Evolutionary conservation across 2,329 filamentous ascomycete species (phyloP), one percentile per base, ranked within the genome.

Genomic region (Aspergillus pseudoglaucus): DNA sequence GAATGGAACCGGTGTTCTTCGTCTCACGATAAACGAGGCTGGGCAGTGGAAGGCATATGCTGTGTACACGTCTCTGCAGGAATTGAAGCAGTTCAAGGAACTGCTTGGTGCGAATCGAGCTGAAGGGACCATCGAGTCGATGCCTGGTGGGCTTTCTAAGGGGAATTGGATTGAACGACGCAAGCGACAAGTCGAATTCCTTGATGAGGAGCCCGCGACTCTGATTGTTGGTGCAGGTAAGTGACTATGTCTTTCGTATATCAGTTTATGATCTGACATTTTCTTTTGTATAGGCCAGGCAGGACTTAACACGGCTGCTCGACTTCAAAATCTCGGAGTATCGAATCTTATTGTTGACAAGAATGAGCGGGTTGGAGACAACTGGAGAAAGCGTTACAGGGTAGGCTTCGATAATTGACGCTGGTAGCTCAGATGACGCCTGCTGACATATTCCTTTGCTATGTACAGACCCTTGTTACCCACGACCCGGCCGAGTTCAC

Each of bases 371-470:
- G 62, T 78, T 8, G 75, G 75, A 4, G 75, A 77, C 50, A 75
- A 74, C 44, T 78, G 76, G 76, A 60, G 73, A 3, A 66, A 71
- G 14, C 67, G 76, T n/a, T 79, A 79, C 50, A 63, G 69, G 20
- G 66, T 68, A 44, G 46, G 53, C 49, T n/a, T 22, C 12, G 32
- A n/a, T 32, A 12, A n/a, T 23, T 8, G 14, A 33, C 15, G 41
- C 9, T 12, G 9, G 4, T 6, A 38, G 30, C n/a, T 10, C 15
- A 17, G 6, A 8, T 42, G 35, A n/a, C 9, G 1, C 3, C 12
- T 27, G 32, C 30, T 14, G 17, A 18, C 18, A 20, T 6, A 20
- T 15, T 6, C 18, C 6, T 39, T 18, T 37, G 6, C 17, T 46
- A 47, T 46, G 45, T 23, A 14, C 15, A 66, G 63, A 67, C 63